These are phyloP conservation scores for Pichia sp. DNA, from an alignment of 1,139 yeast genomes.

Conservation along the genomic window DNA sequence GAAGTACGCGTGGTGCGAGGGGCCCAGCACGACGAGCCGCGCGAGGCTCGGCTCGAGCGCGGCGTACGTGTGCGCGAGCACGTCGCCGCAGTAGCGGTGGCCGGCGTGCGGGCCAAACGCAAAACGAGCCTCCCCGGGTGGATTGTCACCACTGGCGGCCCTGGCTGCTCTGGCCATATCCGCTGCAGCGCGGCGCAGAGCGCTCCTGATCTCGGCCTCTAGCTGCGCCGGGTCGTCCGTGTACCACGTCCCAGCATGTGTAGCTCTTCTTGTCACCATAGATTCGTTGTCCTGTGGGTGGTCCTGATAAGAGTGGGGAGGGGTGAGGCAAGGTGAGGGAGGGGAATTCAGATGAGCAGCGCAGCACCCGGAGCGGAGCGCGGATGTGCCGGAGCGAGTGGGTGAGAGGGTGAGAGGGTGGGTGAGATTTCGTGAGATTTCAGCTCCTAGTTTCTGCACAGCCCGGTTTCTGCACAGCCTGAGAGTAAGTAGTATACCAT, in stretches of 20 bases:
- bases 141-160: too few species aligned
- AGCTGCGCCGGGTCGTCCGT: constrained; percentile 38
- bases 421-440: too few species aligned
- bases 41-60: constrained; percentile 58
- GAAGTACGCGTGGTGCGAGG: constrained; percentile 89
- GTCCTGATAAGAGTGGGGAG: not conserved
- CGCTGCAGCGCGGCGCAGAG: too few species aligned
- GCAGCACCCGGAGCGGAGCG: too few species aligned
- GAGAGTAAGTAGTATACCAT: too few species aligned
- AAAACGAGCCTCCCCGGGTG: constrained; percentile 71
- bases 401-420: too few species aligned
- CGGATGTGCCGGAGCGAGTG: too few species aligned
- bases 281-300: not conserved
- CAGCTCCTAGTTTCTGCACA: too few species aligned
- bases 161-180: too few species aligned
- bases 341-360: too few species aligned
- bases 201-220: constrained; percentile 45
- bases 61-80: constrained; percentile 71
- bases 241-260: constrained; percentile 94
- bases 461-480: too few species aligned
- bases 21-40: constrained; percentile 78
- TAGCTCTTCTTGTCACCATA: constrained; percentile 35
- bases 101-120: constrained; percentile 81
- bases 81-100: constrained; percentile 68
- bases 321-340: not conserved